Evolutionary conservation across 2,329 filamentous ascomycete species (phyloP), one percentile per base, ranked within the genome.

Genomic region (Berkeleyomyces basicola): DNA sequence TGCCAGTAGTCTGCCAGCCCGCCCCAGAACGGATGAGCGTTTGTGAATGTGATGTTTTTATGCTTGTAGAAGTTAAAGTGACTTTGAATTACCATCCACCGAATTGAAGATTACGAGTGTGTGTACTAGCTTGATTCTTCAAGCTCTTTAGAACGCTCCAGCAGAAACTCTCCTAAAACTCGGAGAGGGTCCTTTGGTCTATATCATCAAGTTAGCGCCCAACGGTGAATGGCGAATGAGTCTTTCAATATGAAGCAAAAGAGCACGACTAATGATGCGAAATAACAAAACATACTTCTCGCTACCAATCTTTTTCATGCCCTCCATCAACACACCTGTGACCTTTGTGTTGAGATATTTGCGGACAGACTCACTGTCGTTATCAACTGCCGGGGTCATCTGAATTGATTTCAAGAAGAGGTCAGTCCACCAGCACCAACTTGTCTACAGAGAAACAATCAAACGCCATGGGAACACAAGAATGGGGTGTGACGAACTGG

Each of bases 321-420:
- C 87, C 68, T 90, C 86, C 46, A 90, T 74, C 64, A 90, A 69
- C 36, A 81, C 79, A 0, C 81, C 81, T 0, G 85, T 87, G 47
- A 90, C 80, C 68, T 84, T 87, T 58, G 79, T 78, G 69, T 90
- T 90, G 67, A 90, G 73, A 70, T 89, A 90, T 68, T 82, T 79
- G 53, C 87, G 80, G 4, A 83, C 82, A 0, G 84, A 82, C 31
- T 86, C 86, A 57, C 86, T 86, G 68, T 88, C 63, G n/a, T 55
- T 49, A 36, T 57, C 51, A 55, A n/a, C 42, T 37, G 33, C 84
- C 1, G 79, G 73, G 1, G 81, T 77, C 11, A 83, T 79, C 69
- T 85, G n/a, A 11, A 55, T 37, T 33, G 11, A 3, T 80, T 44
- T 10, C 40, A 37, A 59, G 39, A 39, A 7, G 31, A 14, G 9